Evolutionary conservation across 2,329 filamentous ascomycete genomes (phyloP).

Genomic region (Huntiella bhutanensis): DNA sequence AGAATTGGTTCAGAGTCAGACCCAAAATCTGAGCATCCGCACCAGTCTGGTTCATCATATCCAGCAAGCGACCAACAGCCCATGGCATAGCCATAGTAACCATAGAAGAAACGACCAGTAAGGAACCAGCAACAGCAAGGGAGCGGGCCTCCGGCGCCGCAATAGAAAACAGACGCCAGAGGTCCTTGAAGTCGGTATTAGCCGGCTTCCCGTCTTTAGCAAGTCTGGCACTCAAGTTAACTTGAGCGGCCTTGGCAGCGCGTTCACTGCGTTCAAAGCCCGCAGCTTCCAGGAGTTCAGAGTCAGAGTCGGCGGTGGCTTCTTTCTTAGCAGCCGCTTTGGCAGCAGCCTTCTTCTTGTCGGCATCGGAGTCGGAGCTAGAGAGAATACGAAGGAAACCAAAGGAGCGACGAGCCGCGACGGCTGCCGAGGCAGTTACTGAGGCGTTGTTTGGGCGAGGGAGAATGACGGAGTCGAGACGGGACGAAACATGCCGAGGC

Average conservation of each 20-base stretch:
- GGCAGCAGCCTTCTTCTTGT: neutral
- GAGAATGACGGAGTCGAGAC: neutral
- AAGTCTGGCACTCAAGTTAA: slow-evolving; percentile 75
- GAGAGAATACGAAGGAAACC: slow-evolving; percentile 1
- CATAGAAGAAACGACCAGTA: slow-evolving; percentile 72
- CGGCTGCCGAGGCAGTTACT: neutral
- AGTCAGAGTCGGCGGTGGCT: slow-evolving; percentile 15
- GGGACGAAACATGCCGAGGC: too few relatives aligned
- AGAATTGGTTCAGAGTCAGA: slow-evolving; percentile 72
- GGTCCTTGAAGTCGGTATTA: slow-evolving; percentile 43
- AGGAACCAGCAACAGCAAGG: slow-evolving; percentile 60
- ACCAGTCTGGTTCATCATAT: slow-evolving; percentile 59
- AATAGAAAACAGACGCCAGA: slow-evolving; percentile 76
- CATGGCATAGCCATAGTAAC: slow-evolving; percentile 96
- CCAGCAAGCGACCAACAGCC: slow-evolving; percentile 87
- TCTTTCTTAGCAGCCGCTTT: slow-evolving; percentile 2
- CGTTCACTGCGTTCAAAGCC: slow-evolving; percentile 55
- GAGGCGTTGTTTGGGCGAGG: neutral
- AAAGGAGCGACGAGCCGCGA: slow-evolving; percentile 1
- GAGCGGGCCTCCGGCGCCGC: slow-evolving; percentile 67
- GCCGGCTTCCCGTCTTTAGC: slow-evolving; percentile 56
- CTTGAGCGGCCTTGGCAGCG: slow-evolving; percentile 66
- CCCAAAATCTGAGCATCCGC: slow-evolving; percentile 60
- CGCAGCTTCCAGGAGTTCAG: slow-evolving; percentile 24
- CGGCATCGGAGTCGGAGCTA: neutral